Evolutionary conservation across 2,329 filamentous ascomycete genomes (phyloP), one percentile per base, ranked within the genome.

Genomic region (Fusarium bulbicola): DNA sequence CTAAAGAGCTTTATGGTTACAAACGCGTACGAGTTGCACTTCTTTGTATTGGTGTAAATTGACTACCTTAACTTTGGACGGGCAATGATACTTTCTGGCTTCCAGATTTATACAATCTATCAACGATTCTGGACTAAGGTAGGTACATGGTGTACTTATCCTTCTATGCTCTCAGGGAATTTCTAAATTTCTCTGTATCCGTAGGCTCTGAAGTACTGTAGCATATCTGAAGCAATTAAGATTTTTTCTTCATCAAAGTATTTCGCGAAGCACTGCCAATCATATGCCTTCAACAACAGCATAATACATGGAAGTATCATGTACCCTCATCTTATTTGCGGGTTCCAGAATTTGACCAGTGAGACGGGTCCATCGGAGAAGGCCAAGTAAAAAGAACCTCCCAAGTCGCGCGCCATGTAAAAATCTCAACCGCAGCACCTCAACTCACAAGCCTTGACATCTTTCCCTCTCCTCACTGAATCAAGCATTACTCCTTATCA

Each of bases 361-460:
- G 63, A 59, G 67, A 37, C 72, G 72, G 72, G 60, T 49, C 72
- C 72, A 66, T 70, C 72, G 68, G 72, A 49, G 57, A 61, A 73
- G 60, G 58, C 50, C 47, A 67, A 57, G 63, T 60, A 72, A 61
- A 74, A 71, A 47, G 56, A 74, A 70, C 66, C 61, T 66, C 65
- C 54, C 57, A 52, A 68, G 50, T 64, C 57, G 65, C 64, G 65
- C 73, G 73, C 76, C 66, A 74, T 77, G 76, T 76, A 66, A 78
- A 77, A 77, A 77, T 63, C 70, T 74, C 70, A 63, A 46, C 59
- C 69, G 47, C 71, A 76, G 68, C 56, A 56, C 62, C 67, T 76
- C 58, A 70, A 70, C 37, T 63, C 60, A 47, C 39, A 30, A 56
- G 39, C 45, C 57, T 59, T 53, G 50, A 34, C 62, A 54, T 59